Evolutionary conservation across 2,329 filamentous ascomycete species (phyloP).

Genomic region (Xylariaceae sp.): DNA sequence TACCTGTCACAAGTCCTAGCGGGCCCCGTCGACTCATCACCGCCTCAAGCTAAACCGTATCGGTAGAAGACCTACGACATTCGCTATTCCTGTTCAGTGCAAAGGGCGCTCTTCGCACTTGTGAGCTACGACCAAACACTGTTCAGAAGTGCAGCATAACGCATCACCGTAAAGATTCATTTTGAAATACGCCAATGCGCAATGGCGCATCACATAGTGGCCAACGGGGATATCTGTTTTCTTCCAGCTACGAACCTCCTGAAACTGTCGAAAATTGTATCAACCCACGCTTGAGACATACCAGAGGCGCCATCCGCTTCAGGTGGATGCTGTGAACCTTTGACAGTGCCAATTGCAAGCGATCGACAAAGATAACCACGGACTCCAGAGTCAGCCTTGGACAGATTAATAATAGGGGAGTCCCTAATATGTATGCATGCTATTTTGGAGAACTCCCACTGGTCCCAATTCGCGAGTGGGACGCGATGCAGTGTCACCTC

Average conservation of each 20-base stretch:
- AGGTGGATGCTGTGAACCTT: no score
- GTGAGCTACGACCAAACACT: not conserved
- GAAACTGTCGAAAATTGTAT: conserved; percentile 7
- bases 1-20: conserved; percentile 25
- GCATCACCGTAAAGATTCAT: not conserved
- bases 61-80: conserved; percentile 1
- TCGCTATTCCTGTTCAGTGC: not conserved
- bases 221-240: conserved; percentile 6
- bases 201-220: not conserved
- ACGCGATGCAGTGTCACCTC: no score
- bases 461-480: no score
- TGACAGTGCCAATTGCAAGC: not conserved
- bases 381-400: conserved; percentile 4
- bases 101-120: not conserved
- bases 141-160: not conserved
- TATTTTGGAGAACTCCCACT: no score
- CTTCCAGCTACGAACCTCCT: conserved; percentile 6
- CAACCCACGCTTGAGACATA: no score
- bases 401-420: conserved; percentile 18
- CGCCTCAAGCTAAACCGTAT: conserved; percentile 23
- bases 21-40: conserved; percentile 17
- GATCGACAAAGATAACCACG: not conserved
- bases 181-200: not conserved
- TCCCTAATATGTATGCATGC: no score
- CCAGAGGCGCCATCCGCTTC: no score